Conservation (phyloP, 176 grass and related monocot genomes). For the Tillandsia fasciculata region DNA sequence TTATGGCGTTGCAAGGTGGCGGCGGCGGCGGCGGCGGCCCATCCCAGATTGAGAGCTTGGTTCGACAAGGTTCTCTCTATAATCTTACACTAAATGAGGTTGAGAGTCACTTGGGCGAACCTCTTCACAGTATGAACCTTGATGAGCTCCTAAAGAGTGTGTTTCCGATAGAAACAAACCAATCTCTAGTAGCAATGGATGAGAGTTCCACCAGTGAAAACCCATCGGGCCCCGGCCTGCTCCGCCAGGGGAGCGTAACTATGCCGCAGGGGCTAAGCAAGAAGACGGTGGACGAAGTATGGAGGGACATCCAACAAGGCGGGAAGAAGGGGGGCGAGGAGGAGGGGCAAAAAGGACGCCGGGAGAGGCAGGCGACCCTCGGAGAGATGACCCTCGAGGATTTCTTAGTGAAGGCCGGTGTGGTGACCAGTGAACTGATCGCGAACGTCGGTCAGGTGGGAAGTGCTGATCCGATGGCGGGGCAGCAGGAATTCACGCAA, state of each 20-base stretch:
- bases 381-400: conserved; percentile 96
- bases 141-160: conserved; percentile 81
- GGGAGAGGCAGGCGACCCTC: conserved; percentile 44
- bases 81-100: conserved; percentile 84
- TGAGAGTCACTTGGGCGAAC: conserved; percentile 66
- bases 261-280: conserved; percentile 76
- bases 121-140: conserved; percentile 88
- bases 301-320: conserved; percentile 58
- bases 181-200: not conserved
- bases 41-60: conserved; percentile 44
- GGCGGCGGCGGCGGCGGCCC: conserved; percentile 5
- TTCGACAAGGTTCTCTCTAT: conserved; percentile 73
- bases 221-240: conserved; percentile 27
- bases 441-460: conserved; percentile 11
- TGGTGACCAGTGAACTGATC: conserved; percentile 42
- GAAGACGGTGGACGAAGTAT: conserved; percentile 92
- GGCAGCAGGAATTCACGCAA: conserved; percentile 16
- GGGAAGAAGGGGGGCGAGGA: conserved; percentile 16
- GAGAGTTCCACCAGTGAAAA: not conserved
- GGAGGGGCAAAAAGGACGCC: conserved; percentile 3
- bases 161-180: conserved; percentile 32
- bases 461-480: conserved; percentile 8
- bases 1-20: conserved; percentile 33
- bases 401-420: conserved; percentile 83
- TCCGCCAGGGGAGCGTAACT: conserved; percentile 61